Evolutionary conservation across 305 asterid genomes (phyloP).

Genomic region (Solanum chacoense): DNA sequence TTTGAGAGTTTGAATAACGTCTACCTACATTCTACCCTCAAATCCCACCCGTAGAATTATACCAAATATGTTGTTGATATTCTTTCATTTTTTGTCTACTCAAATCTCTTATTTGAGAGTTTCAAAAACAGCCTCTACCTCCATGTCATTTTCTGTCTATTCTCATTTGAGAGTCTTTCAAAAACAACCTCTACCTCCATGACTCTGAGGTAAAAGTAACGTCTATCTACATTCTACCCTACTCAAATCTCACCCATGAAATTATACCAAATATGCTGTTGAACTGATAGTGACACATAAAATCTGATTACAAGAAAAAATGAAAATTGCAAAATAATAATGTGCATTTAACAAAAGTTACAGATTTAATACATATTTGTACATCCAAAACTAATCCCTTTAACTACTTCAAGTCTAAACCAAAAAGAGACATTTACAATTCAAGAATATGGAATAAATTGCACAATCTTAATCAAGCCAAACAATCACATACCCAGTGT

Average conservation of each 20-base stretch:
- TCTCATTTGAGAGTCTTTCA: too few relatives aligned
- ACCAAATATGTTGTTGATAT: too few relatives aligned
- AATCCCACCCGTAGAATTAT: too few relatives aligned
- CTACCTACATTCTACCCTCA: too few relatives aligned
- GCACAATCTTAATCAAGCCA: not conserved
- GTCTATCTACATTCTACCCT: not conserved
- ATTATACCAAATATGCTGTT: not conserved
- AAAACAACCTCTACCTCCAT: too few relatives aligned
- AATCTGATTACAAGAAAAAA: not conserved
- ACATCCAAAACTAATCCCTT: not conserved
- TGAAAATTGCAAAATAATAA: not conserved
- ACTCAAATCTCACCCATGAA: not conserved
- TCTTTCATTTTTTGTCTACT: too few relatives aligned
- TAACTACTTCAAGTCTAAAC: not conserved
- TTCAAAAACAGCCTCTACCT: too few relatives aligned
- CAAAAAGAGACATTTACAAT: not conserved
- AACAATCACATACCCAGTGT: not conserved
- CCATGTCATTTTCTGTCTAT: fast-evolving
- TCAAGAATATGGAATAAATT: not conserved
- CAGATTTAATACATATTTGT: not conserved
- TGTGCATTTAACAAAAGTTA: not conserved
- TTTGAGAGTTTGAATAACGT: too few relatives aligned
- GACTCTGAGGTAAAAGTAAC: fast-evolving
- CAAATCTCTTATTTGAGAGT: too few relatives aligned
- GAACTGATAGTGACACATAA: not conserved